Base-by-base conservation (phyloP, 805 yeast genomes). In the Saturnispora diversa region DNA sequence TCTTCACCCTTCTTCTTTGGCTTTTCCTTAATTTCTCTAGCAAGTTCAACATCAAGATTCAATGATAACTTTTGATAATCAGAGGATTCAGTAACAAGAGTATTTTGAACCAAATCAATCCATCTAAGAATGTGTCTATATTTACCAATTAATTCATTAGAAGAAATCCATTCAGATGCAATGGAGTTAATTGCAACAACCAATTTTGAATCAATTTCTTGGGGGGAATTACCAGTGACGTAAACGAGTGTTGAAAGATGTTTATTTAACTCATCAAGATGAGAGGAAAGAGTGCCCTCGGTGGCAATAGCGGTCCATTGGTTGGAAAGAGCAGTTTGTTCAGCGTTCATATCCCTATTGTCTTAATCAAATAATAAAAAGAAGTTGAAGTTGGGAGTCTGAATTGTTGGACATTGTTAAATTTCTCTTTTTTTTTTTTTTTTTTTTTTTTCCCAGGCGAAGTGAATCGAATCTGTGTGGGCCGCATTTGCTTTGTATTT, bases 51-150 rank as follows among this genome's bases (percentile, higher is more conserved):
- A 50, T 77, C 74, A 49, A 66, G 64, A 56, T 85, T 77, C 35
- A 88, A 60, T 33, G 49, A 56, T 47, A 84, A 56, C 52, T 75
- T 68, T 37, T 74, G 72, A 12, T 28, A 38, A 8, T 23, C 28
- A n/a, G 60, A 69, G 44, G n/a, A n/a, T n/a, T 64, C 71, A 12
- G 69, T 69, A 15, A 54, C 51, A 35, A 54, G 44, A 25, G 78
- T 65, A 55, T 79, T 75, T 66, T 92, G 97, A 44, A 92, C 64
- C 51, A 84, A 74, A 54, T 88, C 97, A 19, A 77, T 75, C 97
- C 97, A 92, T 72, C 98, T 82, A 46, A 86, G 64, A 44, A 90
- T 69, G 63, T 90, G 97, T 72, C 97, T 83, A 60, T 69, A 68
- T n/a, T n/a, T n/a, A 35, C 70, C 62, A 35, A 80, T 77, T 49